These are phyloP conservation scores for Brettanomyces nanus DNA, from an alignment of 805 yeast genomes.

Conservation along the genomic window DNA sequence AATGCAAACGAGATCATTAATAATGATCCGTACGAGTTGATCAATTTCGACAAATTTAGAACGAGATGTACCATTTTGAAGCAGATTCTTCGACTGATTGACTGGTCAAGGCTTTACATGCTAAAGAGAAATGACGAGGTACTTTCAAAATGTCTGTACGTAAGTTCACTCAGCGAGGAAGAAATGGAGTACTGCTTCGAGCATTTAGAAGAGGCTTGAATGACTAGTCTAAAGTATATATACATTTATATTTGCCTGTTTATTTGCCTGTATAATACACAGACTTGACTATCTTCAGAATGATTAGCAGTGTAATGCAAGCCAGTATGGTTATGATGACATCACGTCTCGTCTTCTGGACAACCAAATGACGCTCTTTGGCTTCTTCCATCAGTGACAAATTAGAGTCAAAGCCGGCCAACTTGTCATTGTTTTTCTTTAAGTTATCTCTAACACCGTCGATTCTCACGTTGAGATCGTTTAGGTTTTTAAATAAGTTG, in stretches of 20 bases:
- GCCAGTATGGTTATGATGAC: background rate
- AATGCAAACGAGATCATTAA: slow-evolving; percentile 5
- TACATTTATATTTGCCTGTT: slow-evolving; percentile 1
- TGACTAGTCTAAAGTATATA: background rate
- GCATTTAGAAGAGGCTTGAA: slow-evolving; percentile 9
- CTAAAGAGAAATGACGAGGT: slow-evolving; percentile 51
- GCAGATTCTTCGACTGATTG: slow-evolving; percentile 70
- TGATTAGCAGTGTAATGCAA: background rate
- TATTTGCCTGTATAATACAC: background rate
- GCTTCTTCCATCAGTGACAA: slow-evolving; percentile 13
- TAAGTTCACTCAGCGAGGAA: slow-evolving; percentile 62
- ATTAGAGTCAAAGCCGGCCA: slow-evolving; percentile 15
- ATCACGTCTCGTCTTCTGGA: slow-evolving; percentile 6
- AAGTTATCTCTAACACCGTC: slow-evolving; percentile 17
- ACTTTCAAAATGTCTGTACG: slow-evolving; percentile 76
- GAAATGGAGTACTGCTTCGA: slow-evolving; percentile 47
- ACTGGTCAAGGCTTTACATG: slow-evolving; percentile 69
- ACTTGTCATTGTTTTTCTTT: slow-evolving; percentile 13
- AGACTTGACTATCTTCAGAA: background rate
- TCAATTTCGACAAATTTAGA: slow-evolving; percentile 73
- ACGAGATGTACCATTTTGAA: slow-evolving; percentile 71
- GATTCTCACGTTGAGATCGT: slow-evolving; percentile 21
- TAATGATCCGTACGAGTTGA: slow-evolving; percentile 30
- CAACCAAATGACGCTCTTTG: slow-evolving; percentile 10
- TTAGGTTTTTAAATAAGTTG: slow-evolving; percentile 20